phyloP scores from a whole-genome alignment of 495 filamentous ascomycete species.

The Penicillium chermesinum region DNA sequence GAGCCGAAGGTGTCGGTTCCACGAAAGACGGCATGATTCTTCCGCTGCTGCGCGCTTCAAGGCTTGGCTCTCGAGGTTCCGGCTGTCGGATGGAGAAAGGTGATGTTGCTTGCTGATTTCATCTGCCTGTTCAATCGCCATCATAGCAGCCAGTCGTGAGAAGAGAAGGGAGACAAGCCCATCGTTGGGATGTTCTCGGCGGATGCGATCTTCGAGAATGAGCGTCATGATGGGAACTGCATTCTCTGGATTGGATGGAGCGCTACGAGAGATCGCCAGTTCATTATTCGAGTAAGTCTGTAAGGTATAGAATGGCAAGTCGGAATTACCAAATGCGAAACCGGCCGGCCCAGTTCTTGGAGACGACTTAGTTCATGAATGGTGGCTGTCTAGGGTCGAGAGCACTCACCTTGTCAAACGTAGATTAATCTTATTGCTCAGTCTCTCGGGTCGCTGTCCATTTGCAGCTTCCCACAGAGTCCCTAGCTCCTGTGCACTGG shows the following conservation, averaged over 20 bases:
- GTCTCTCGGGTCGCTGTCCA: constrained; percentile 41
- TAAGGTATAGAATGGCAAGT: constrained; percentile 43
- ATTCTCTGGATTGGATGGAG: constrained; percentile 32
- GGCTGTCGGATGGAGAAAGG: constrained; percentile 38
- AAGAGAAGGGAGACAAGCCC: constrained; percentile 71
- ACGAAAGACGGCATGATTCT: constrained; percentile 67
- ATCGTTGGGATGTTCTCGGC: constrained; percentile 56
- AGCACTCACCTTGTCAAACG: constrained; percentile 39
- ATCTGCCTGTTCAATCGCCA: constrained; percentile 60
- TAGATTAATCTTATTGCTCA: constrained; percentile 39
- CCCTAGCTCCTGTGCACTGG: constrained; percentile 42
- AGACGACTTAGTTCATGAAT: too few species aligned
- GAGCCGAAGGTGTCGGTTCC: constrained; percentile 54
- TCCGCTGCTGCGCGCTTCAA: constrained; percentile 61
- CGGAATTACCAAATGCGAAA: constrained; percentile 36
- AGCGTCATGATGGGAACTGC: constrained; percentile 52
- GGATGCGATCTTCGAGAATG: constrained; percentile 52
- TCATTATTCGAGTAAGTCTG: constrained; percentile 40
- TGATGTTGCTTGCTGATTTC: constrained; percentile 38
- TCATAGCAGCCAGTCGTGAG: constrained; percentile 62
- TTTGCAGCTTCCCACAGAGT: constrained; percentile 52
- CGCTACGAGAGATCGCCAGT: constrained; percentile 33
- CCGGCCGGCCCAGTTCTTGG: constrained; percentile 31
- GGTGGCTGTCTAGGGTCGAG: too few species aligned
- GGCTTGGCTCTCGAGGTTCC: constrained; percentile 49